Evolutionary conservation across 805 yeast species (phyloP).

Genomic region (Metschnikowia reukaufii): DNA sequence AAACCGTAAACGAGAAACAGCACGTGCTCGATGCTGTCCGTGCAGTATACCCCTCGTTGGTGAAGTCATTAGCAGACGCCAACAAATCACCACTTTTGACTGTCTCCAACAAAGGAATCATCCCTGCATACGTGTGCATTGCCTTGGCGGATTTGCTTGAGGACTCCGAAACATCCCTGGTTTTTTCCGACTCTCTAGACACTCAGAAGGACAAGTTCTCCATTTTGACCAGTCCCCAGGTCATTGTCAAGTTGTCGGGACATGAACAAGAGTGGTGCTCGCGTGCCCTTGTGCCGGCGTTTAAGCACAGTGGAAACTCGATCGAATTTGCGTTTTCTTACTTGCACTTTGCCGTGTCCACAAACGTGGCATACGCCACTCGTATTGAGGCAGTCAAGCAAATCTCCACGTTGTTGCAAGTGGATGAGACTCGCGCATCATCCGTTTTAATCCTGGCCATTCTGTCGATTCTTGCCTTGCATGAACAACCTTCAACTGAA

Average conservation of each 20-base stretch:
- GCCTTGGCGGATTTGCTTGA: slow-evolving; percentile 22
- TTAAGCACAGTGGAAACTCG: slow-evolving; percentile 18
- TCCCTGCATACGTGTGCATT: slow-evolving; percentile 54
- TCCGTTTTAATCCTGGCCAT: slow-evolving; percentile 45
- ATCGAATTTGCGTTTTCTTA: slow-evolving; percentile 46
- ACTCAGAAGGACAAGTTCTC: slow-evolving; percentile 48
- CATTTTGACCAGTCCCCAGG: slow-evolving; percentile 46
- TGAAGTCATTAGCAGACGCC: slow-evolving; percentile 42
- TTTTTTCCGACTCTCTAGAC: slow-evolving; percentile 34
- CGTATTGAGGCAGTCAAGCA: slow-evolving; percentile 35
- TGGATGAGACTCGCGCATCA: slow-evolving; percentile 31
- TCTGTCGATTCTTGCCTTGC: slow-evolving; percentile 24
- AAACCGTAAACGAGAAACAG: not conserved
- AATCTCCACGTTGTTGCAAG: slow-evolving; percentile 30
- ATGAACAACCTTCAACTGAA: slow-evolving; percentile 15
- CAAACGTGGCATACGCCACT: slow-evolving; percentile 30
- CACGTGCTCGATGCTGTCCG: slow-evolving; percentile 9
- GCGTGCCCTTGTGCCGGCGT: slow-evolving; percentile 41
- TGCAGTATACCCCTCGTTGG: slow-evolving; percentile 25
- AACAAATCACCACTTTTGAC: slow-evolving; percentile 53
- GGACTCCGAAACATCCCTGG: slow-evolving; percentile 19
- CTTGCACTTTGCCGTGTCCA: slow-evolving; percentile 48
- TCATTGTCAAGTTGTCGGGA: slow-evolving; percentile 49
- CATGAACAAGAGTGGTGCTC: slow-evolving; percentile 56
- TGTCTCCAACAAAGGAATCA: slow-evolving; percentile 50